Base-by-base conservation (phyloP, 495 filamentous ascomycete genomes). In the Parmelia sp. region DNA sequence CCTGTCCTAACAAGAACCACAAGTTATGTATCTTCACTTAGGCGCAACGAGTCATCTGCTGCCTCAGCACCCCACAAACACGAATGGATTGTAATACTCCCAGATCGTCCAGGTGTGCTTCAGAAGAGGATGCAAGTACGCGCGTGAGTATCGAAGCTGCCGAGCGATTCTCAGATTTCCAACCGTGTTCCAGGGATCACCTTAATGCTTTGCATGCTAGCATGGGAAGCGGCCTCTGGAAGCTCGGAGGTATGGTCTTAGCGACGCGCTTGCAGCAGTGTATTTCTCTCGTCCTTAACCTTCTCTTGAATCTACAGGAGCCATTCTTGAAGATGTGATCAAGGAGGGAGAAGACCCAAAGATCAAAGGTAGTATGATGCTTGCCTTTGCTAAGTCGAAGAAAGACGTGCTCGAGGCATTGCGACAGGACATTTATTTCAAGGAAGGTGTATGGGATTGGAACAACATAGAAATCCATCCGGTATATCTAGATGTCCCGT, bases 31-130 rank as follows among this genome's bases (percentile, higher is more conserved):
- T 19, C n/a, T 36, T 44, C 19, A 12, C 40, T 33, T n/a, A 10
- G 6, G 37, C 49, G 39, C 37, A 61, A 23, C 9, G 57, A 29
- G 39, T 62, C 33, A 7, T 58, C 62, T 12, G 40, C 61, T 11
- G 75, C 75, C 57, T 58, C 69, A 15, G 71, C 76, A 61, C 72
- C 73, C 60, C 57, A 39, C 6, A 87, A 88, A 75, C 78, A 82
- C 62, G 92, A 97, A 75, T 97, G 88, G 86, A 82, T 97, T 14
- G 87, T 91, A 68, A 86, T 96, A 61, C 67, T 93, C 21, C 92
- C 91, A 21, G 93, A 97, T 75, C 82, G 86, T 66, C 80, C 80
- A 0, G 87, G 83, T 7, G 80, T 76, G n/a, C 73, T 87, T 68
- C 77, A 80, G 58, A 88, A 88, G 78, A 75, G 92, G 39, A 72